Conservation (phyloP, 768 basidiomycete genomes). For the Lactarius evosmus region DNA sequence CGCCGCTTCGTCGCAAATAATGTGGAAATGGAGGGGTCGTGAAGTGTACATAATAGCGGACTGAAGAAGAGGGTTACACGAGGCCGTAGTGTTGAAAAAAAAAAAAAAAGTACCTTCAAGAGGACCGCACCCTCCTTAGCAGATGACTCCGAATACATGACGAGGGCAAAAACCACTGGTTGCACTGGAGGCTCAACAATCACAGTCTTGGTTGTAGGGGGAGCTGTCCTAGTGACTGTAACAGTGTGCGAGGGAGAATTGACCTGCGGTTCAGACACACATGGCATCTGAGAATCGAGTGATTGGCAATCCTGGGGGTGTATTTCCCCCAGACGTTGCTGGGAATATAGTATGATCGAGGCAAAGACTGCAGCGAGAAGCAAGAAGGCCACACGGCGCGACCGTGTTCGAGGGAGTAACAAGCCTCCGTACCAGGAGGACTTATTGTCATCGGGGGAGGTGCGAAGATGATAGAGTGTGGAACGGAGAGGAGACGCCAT, state of each 20-base stretch:
- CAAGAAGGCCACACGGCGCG: constrained; percentile 10
- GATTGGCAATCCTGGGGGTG: neutral
- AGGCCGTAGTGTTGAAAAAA: neutral
- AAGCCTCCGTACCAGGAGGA: neutral
- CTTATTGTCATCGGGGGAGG: neutral
- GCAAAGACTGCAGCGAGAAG: neutral
- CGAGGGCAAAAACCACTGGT: constrained; percentile 23
- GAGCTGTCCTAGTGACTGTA: constrained; percentile 8
- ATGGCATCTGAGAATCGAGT: neutral
- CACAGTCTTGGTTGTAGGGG: constrained; percentile 1
- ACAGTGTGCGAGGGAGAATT: neutral
- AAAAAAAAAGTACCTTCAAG: constrained; percentile 18
- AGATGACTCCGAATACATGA: constrained; percentile 22
- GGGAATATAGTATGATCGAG: neutral
- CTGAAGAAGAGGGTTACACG: constrained; percentile 25
- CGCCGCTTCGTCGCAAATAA: constrained; percentile 46
- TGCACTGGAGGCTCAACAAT: constrained; percentile 1
- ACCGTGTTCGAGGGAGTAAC: neutral
- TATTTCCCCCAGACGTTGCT: neutral
- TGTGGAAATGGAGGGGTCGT: constrained; percentile 42
- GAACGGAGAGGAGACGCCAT: neutral
- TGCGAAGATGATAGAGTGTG: neutral
- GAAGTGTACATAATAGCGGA: constrained; percentile 41
- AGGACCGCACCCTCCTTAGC: constrained; percentile 27
- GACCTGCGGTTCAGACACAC: neutral